Conservation (phyloP, 139 green algal species). For the Volvox africanus region DNA sequence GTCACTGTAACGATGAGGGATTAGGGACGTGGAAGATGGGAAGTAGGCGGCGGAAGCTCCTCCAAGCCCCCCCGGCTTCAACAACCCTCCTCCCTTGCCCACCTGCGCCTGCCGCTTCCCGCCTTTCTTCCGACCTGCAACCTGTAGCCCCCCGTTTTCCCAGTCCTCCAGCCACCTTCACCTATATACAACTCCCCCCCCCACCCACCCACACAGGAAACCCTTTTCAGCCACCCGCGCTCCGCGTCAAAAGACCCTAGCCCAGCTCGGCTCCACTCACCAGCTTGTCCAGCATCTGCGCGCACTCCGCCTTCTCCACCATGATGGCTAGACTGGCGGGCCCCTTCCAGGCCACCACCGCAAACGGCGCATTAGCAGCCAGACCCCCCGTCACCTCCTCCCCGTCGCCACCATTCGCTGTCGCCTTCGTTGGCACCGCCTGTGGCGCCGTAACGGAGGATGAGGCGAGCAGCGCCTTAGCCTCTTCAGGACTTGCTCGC, state of each 20-base stretch:
- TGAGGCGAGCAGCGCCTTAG: background rate
- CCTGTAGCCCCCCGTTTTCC: no score
- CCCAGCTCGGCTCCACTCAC: slow-evolving; percentile 18
- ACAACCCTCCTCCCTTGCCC: no score
- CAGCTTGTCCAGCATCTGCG: slow-evolving; percentile 79
- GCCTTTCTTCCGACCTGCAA: background rate
- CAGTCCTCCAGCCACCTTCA: no score
- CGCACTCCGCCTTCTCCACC: slow-evolving; percentile 82
- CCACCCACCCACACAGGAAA: no score
- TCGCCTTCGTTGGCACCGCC: background rate
- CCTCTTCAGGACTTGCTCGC: background rate
- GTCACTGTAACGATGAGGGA: no score
- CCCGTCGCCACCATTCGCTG: slow-evolving; percentile 21
- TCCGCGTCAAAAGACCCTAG: background rate
- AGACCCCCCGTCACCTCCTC: slow-evolving; percentile 64
- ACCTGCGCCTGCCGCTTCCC: background rate
- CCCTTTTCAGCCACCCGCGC: background rate
- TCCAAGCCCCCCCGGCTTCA: no score
- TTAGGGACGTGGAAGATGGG: no score
- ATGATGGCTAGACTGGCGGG: slow-evolving; percentile 81
- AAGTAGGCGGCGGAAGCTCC: no score
- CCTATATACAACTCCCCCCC: no score
- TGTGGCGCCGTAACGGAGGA: background rate
- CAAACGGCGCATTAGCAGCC: slow-evolving; percentile 74
- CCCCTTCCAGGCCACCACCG: slow-evolving; percentile 87